Evolutionary conservation across 495 filamentous ascomycete species (phyloP).

Genomic region (Penicillium roqueforti): DNA sequence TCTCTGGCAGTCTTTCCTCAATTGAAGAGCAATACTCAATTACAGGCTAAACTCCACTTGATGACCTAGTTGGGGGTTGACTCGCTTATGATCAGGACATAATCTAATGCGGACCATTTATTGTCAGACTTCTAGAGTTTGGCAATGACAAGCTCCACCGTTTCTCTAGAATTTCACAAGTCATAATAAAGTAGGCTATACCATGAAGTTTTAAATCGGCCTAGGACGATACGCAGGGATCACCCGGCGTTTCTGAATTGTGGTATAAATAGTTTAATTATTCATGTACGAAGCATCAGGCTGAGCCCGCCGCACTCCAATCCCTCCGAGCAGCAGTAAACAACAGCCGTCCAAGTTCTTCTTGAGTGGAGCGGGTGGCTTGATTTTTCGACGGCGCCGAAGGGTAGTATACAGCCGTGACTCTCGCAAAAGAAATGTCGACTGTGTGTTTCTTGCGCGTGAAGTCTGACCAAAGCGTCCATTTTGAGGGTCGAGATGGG

Average conservation of each 20-base stretch:
- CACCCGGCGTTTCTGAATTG: background rate
- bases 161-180: background rate
- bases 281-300: background rate
- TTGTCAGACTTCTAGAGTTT: background rate
- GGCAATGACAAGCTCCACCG: background rate
- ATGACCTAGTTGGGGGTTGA: background rate
- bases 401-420: conserved; percentile 23
- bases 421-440: conserved; percentile 31
- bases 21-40: background rate
- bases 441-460: conserved; percentile 21
- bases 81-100: conserved; percentile 1
- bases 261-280: background rate
- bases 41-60: background rate
- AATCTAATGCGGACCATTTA: background rate
- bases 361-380: conserved; percentile 10
- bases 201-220: background rate
- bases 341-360: conserved; percentile 34
- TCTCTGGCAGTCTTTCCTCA: background rate
- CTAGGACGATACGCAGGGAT: background rate
- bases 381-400: conserved; percentile 4
- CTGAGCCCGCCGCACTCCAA: conserved; percentile 22
- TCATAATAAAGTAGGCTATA: background rate
- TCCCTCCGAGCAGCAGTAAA: conserved; percentile 41
- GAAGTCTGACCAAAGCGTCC: conserved; percentile 25
- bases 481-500: conserved; percentile 1